phyloP scores from a whole-genome alignment of 805 yeast species.

The Yamadazyma phyllophila region DNA sequence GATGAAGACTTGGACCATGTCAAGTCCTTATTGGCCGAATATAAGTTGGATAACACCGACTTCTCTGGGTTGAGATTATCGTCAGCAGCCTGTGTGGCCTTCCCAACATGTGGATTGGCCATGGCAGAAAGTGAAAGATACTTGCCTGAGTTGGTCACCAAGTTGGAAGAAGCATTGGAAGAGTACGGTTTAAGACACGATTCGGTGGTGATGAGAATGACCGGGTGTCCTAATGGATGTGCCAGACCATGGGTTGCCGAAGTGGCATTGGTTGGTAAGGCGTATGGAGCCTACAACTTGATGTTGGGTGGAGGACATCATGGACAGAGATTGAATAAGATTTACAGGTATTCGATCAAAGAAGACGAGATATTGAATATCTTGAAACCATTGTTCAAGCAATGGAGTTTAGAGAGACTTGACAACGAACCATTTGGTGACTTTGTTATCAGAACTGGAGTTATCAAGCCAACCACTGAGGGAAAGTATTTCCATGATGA shows the following conservation, averaged over 20 bases:
- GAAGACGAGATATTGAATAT: slow-evolving; percentile 82
- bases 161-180: slow-evolving; percentile 83
- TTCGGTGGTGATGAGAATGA: slow-evolving; percentile 95
- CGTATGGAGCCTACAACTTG: slow-evolving; percentile 87
- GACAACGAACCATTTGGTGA: slow-evolving; percentile 97
- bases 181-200: slow-evolving; percentile 93
- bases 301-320: slow-evolving; percentile 95
- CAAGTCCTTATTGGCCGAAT: slow-evolving; percentile 63
- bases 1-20: slow-evolving; percentile 64
- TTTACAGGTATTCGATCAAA: slow-evolving; percentile 81
- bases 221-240: slow-evolving; percentile 98
- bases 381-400: slow-evolving; percentile 83
- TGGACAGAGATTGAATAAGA: slow-evolving; percentile 89
- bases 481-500: slow-evolving; percentile 96
- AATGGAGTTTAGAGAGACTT: slow-evolving; percentile 88
- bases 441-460: slow-evolving; percentile 81
- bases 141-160: slow-evolving; percentile 76
- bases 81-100: slow-evolving; percentile 95
- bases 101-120: slow-evolving; percentile 98
- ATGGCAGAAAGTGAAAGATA: slow-evolving; percentile 98
- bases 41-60: slow-evolving; percentile 79
- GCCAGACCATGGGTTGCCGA: slow-evolving; percentile 99
- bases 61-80: slow-evolving; percentile 84
- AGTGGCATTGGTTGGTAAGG: slow-evolving; percentile 93
- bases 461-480: slow-evolving; percentile 82